These are phyloP conservation scores for Ambrosiella beaveri DNA, from an alignment of 2,329 filamentous ascomycete species.

Conservation along the genomic window DNA sequence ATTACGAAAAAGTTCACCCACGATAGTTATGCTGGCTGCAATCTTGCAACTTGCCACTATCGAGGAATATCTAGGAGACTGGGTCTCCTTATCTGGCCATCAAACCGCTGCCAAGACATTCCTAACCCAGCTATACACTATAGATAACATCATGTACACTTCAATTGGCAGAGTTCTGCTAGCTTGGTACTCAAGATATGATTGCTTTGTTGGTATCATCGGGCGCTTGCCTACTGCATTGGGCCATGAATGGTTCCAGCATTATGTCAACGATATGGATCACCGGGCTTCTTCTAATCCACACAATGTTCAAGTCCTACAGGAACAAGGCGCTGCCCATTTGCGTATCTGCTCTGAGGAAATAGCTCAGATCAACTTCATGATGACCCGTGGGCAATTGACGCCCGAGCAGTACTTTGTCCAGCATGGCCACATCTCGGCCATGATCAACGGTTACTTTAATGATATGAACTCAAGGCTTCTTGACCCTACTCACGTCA, in stretches of 20 bases:
- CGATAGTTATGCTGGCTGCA: conserved; percentile 60
- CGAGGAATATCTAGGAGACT: conserved; percentile 93
- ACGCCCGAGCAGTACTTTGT: conserved; percentile 43
- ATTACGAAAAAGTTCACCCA: conserved; percentile 54
- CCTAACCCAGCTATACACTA: conserved; percentile 59
- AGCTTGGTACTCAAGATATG: conserved; percentile 81
- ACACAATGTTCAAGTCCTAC: conserved; percentile 36
- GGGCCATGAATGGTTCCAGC: conserved; percentile 60
- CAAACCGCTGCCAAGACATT: conserved; percentile 79
- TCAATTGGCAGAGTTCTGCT: conserved; percentile 56
- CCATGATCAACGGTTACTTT: conserved; percentile 36
- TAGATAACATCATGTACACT: conserved; percentile 54
- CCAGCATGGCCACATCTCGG: conserved; percentile 40
- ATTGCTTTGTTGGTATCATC: conserved; percentile 69
- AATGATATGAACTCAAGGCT: conserved; percentile 35
- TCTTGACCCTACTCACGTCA: conserved; percentile 38
- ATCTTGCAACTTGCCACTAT: conserved; percentile 86
- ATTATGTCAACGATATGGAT: conserved; percentile 30
- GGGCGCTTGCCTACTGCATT: conserved; percentile 60
- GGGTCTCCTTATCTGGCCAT: conserved; percentile 83
- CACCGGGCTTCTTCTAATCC: background rate
- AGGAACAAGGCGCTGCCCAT: conserved; percentile 48
- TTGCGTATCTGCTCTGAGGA: conserved; percentile 62
- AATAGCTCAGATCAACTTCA: conserved; percentile 61
- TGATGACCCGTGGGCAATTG: conserved; percentile 46